Percentiles rank a stretch among this genome's conserved stretches.
These are phyloP conservation scores for Tuber brumale DNA, from an alignment of 495 filamentous ascomycete species.

Conservation along the genomic window DNA sequence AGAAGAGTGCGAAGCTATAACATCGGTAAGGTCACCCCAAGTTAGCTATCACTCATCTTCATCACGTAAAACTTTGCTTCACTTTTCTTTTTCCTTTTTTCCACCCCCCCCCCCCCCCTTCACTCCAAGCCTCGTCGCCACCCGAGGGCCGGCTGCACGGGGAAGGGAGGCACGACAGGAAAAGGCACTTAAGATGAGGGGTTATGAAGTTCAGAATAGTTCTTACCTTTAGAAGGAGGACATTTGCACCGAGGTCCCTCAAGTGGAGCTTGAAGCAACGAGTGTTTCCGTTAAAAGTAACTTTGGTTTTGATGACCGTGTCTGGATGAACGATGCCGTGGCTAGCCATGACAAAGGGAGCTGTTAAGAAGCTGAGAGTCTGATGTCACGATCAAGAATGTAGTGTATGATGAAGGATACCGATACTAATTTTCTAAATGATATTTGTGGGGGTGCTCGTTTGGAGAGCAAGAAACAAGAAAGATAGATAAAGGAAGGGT, in stretches of 20 bases:
- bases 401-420: neutral
- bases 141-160: constrained; percentile 5
- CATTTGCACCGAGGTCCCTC: constrained; percentile 68
- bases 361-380: constrained; percentile 7
- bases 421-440: neutral
- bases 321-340: constrained; percentile 56
- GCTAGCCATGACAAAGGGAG: constrained; percentile 48
- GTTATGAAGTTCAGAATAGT: constrained; percentile 11
- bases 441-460: neutral
- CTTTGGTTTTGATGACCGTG: constrained; percentile 77
- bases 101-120: too few relatives aligned
- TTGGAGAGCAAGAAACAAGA: neutral
- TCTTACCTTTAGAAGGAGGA: constrained; percentile 73
- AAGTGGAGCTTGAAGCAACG: constrained; percentile 86
- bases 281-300: constrained; percentile 63
- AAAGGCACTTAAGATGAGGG: neutral
- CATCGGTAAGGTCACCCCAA: constrained; percentile 9
- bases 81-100: neutral
- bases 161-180: constrained; percentile 7
- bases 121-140: neutral
- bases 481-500: constrained; percentile 9
- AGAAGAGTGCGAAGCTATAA: constrained; percentile 69
- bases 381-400: constrained; percentile 15
- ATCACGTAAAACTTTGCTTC: neutral
- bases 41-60: neutral